Conservation (phyloP, 2,329 filamentous ascomycete species). For the Ilyonectria robusta region DNA sequence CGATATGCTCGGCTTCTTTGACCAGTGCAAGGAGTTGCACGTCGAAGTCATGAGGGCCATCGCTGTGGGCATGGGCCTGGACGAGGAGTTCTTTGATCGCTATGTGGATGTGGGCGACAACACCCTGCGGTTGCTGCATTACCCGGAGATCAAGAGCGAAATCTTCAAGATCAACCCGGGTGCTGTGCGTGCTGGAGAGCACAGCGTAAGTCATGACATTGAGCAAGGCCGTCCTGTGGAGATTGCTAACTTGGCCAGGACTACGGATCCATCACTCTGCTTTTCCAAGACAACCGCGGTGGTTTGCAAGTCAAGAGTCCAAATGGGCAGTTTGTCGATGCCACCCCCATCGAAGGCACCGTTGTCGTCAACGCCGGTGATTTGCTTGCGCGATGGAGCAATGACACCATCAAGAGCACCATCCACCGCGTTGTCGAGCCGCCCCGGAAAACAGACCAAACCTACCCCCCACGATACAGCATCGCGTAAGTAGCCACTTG, state of each 20-base stretch:
- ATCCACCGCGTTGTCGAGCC: conserved; percentile 93
- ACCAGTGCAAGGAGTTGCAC: conserved; percentile 81
- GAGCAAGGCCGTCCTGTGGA: not conserved
- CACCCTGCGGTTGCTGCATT: conserved; percentile 81
- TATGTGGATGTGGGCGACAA: conserved; percentile 81
- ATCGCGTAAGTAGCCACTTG: conserved; percentile 74
- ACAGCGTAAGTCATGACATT: conserved; percentile 65
- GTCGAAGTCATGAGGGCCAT: conserved; percentile 86
- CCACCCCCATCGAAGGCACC: conserved; percentile 83
- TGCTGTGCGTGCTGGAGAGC: conserved; percentile 83
- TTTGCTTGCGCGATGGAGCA: conserved; percentile 88
- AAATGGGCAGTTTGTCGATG: conserved; percentile 84
- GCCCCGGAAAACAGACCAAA: conserved; percentile 68
- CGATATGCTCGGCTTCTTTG: conserved; percentile 83
- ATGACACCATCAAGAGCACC: conserved; percentile 91
- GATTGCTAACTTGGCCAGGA: conserved; percentile 54
- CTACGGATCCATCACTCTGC: conserved; percentile 72
- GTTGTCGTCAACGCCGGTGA: conserved; percentile 94
- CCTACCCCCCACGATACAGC: conserved; percentile 85
- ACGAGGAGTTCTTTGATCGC: conserved; percentile 80
- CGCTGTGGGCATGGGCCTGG: conserved; percentile 83
- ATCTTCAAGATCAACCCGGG: conserved; percentile 77
- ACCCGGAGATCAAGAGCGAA: conserved; percentile 76
- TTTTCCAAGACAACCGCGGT: conserved; percentile 72
- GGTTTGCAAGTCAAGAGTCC: conserved; percentile 76